These are phyloP conservation scores for Sporobolus alterniflorus DNA, from an alignment of 202 grass and related monocot species.

Conservation along the genomic window DNA sequence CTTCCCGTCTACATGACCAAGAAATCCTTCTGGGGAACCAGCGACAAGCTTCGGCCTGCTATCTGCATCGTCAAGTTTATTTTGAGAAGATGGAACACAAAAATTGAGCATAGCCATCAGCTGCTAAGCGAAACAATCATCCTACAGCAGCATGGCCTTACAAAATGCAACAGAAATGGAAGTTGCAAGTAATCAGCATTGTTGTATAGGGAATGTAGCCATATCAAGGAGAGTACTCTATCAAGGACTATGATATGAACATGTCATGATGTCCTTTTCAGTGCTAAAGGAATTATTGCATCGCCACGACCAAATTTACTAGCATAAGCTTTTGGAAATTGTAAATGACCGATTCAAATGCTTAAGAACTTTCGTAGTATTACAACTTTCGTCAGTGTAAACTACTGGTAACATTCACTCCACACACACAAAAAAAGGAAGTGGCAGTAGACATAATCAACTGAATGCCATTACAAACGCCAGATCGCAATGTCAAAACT, in stretches of 20 bases:
- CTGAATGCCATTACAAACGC: constrained; percentile 16
- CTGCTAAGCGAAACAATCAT: neutral
- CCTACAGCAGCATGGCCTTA: neutral
- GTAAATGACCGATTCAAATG: neutral
- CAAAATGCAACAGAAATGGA: neutral
- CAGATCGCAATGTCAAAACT: constrained; percentile 21
- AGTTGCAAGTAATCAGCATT: neutral
- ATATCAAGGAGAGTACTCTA: too few relatives aligned
- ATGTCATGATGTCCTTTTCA: neutral
- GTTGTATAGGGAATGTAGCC: constrained; percentile 22
- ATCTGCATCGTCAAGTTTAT: constrained; percentile 62
- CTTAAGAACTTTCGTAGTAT: neutral
- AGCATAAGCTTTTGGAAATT: constrained; percentile 6
- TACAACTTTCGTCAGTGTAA: neutral
- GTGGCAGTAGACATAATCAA: neutral
- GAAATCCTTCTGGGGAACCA: constrained; percentile 85
- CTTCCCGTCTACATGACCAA: constrained; percentile 90
- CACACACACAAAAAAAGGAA: neutral
- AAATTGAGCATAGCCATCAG: neutral
- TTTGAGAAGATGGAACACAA: constrained; percentile 24
- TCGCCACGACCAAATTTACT: constrained; percentile 6
- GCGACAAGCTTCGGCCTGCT: constrained; percentile 94
- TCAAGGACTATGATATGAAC: neutral
- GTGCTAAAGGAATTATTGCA: constrained; percentile 5
- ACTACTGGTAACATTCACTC: neutral